phyloP scores from a whole-genome alignment of 352 stramenopile genomes.

The Pythium monospermum region DNA sequence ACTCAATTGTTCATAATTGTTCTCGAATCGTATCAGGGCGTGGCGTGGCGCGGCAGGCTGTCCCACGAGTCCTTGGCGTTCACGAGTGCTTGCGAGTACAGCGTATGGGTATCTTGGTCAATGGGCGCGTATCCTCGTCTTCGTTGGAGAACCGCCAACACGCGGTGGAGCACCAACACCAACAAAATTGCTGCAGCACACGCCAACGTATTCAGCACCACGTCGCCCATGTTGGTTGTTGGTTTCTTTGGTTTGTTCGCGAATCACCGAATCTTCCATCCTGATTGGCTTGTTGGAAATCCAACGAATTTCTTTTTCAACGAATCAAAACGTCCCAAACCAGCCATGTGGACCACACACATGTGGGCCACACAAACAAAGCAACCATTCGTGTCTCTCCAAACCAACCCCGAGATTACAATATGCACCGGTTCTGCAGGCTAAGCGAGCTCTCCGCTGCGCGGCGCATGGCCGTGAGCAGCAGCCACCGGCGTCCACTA shows the following conservation, averaged over 20 bases:
- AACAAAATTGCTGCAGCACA: constrained; percentile 42
- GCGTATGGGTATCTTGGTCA: constrained; percentile 53
- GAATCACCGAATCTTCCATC: too few species aligned
- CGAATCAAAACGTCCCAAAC: too few species aligned
- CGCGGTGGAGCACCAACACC: constrained; percentile 35
- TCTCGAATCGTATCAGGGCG: constrained; percentile 3
- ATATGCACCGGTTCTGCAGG: constrained; percentile 9
- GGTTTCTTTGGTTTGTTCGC: background rate
- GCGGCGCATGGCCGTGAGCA: background rate
- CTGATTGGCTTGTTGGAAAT: background rate
- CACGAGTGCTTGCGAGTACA: constrained; percentile 62
- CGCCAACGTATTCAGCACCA: constrained; percentile 36
- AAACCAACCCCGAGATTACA: too few species aligned
- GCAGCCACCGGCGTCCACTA: background rate
- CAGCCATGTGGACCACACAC: too few species aligned
- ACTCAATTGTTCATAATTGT: background rate
- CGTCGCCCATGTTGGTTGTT: constrained; percentile 6
- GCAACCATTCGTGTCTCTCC: too few species aligned
- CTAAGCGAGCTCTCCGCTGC: background rate
- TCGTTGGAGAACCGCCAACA: constrained; percentile 36
- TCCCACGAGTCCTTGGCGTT: constrained; percentile 69
- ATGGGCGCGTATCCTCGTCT: constrained; percentile 57
- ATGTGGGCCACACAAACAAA: too few species aligned
- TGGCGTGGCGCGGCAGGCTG: constrained; percentile 22
- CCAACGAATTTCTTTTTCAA: too few species aligned